A percentile compares a stretch with the other conserved stretches of the same genome.
Evolutionary conservation across 805 yeast species (phyloP).

Genomic region (Brettanomyces naardenensis): DNA sequence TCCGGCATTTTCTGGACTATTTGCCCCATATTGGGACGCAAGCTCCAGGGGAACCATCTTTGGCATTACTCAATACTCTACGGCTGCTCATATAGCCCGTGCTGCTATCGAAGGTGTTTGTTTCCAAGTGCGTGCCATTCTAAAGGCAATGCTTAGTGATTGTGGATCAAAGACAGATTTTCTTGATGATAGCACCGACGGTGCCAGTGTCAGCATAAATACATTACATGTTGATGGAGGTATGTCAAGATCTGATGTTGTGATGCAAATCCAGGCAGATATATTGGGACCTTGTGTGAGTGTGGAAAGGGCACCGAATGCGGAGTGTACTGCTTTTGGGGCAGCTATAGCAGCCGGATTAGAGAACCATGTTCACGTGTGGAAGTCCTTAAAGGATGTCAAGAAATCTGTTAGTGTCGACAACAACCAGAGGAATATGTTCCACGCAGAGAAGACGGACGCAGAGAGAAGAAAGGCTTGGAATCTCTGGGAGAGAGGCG

Average conservation of each 20-base stretch:
- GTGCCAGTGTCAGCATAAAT: conserved; percentile 31
- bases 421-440: conserved; percentile 8
- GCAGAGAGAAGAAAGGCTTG: conserved; percentile 54
- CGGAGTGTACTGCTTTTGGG: conserved; percentile 93
- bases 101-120: conserved; percentile 96
- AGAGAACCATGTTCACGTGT: conserved; percentile 50
- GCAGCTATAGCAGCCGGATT: conserved; percentile 95
- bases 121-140: conserved; percentile 84
- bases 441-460: conserved; percentile 36
- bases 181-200: conserved; percentile 39
- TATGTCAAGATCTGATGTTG: conserved; percentile 83
- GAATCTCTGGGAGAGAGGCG: conserved; percentile 80
- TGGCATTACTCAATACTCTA: conserved; percentile 89
- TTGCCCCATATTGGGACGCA: conserved; percentile 95
- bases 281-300: conserved; percentile 81
- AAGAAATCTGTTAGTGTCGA: conserved; percentile 27
- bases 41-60: conserved; percentile 88
- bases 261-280: conserved; percentile 91
- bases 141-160: conserved; percentile 84
- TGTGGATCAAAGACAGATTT: conserved; percentile 49
- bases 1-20: conserved; percentile 89
- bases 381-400: conserved; percentile 73
- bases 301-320: conserved; percentile 70
- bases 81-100: conserved; percentile 85
- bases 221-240: conserved; percentile 85